Conservation (phyloP, 371 early-diverging fungal genomes). For the Cokeromyces recurvatus region DNA sequence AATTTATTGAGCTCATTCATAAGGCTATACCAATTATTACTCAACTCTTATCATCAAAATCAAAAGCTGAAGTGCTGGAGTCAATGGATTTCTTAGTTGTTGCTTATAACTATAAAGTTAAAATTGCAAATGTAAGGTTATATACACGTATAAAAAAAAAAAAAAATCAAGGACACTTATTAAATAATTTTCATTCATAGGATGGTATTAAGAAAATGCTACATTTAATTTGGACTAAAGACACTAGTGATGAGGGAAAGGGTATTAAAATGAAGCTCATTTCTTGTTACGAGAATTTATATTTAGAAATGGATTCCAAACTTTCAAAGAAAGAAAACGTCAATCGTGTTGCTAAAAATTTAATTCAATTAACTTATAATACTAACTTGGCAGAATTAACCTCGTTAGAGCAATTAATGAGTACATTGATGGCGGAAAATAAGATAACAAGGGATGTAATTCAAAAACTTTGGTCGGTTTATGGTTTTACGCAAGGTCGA, state of each 20-base stretch:
- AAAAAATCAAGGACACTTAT: not conserved
- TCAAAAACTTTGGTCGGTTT: slow-evolving; percentile 84
- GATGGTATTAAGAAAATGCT: slow-evolving; percentile 91
- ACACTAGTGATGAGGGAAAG: slow-evolving; percentile 78
- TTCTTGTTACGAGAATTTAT: slow-evolving; percentile 74
- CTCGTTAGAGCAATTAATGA: slow-evolving; percentile 87
- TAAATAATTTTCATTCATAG: slow-evolving; percentile 22
- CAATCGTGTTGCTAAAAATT: slow-evolving; percentile 61
- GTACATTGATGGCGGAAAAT: slow-evolving; percentile 61
- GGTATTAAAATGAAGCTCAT: slow-evolving; percentile 77
- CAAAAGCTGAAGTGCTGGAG: slow-evolving; percentile 89
- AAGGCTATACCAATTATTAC: slow-evolving; percentile 68
- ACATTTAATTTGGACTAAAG: slow-evolving; percentile 93
- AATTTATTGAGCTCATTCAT: slow-evolving; percentile 77
- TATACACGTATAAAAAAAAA: too few relatives aligned
- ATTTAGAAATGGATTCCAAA: slow-evolving; percentile 65
- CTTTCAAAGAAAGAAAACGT: slow-evolving; percentile 56
- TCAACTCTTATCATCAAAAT: slow-evolving; percentile 83
- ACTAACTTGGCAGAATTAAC: slow-evolving; percentile 90
- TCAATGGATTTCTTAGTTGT: slow-evolving; percentile 91
- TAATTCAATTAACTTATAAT: slow-evolving; percentile 77
- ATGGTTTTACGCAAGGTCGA: slow-evolving; percentile 64
- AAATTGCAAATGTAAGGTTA: slow-evolving; percentile 60
- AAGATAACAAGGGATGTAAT: slow-evolving; percentile 64
- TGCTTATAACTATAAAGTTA: slow-evolving; percentile 79